Evolutionary conservation across 2,329 filamentous ascomycete genomes (phyloP), one percentile per base, ranked within the genome.

Genomic region (Ophiostoma piceae): DNA sequence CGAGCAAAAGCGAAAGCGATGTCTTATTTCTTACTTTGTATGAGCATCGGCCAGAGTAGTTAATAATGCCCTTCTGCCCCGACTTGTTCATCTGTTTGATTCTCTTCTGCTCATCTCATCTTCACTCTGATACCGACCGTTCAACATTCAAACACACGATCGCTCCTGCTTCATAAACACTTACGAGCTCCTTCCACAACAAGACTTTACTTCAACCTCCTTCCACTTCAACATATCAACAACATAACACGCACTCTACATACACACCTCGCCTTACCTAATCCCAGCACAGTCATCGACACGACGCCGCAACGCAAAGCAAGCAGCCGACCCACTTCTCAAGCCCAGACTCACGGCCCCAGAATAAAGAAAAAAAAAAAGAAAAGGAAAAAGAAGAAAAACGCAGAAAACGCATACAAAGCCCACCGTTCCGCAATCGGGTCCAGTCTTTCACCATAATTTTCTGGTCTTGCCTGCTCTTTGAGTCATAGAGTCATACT

Each of bases 391-490:
- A 62, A 29, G 3, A 65, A 39, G 8, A 35, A 35, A 35, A 39
- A n/a, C 19, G n/a, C 16, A 14, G n/a, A 65, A 65, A n/a, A 65
- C 35, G 32, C 19, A 66, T 26, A 66, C 67, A 73, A 67, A 67
- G 62, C 39, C 62, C 54, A 67, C 69, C 26, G 66, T 68, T 73
- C 71, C 72, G 71, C 70, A 70, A 73, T 72, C 72, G 72, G 72
- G 67, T 72, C 71, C 51, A n/a, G 37, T 51, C 43, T 70, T 69
- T 68, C 37, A 65, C 54, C 64, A 66, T 69, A 41, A 29, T 69
- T 71, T 54, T 62, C 69, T 73, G 66, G 71, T 71, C 66, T 71
- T 71, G 70, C 65, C 68, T 54, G 70, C 67, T 43, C 72, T 67
- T 73, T 47, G 43, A 47, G 43, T 47, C 43, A 47, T n/a, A 72